Percentiles rank a stretch among this genome's conserved stretches.
phyloP scores from a whole-genome alignment of 139 green algal species.

The Zygnema cylindricum region DNA sequence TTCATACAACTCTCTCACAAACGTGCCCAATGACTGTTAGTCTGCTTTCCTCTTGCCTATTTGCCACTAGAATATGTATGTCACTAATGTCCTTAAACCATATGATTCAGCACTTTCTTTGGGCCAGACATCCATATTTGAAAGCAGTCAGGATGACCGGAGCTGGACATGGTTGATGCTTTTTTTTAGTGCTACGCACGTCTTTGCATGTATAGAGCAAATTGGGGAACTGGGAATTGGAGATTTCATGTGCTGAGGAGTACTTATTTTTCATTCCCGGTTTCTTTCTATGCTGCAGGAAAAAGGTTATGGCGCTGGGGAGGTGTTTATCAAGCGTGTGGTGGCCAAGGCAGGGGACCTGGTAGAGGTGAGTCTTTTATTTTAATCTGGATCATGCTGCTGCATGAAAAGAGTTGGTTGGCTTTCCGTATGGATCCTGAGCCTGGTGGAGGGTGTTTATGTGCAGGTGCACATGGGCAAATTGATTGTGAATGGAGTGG shows the following conservation, averaged over 20 bases:
- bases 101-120: no score
- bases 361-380: slow-evolving; percentile 77
- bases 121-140: no score
- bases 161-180: no score
- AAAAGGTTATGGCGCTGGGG: slow-evolving; percentile 53
- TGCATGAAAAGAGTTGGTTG: not conserved
- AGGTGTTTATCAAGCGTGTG: slow-evolving; percentile 97
- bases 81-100: no score
- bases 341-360: slow-evolving; percentile 87
- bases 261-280: not conserved
- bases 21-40: no score
- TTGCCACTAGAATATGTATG: no score
- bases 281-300: slow-evolving; percentile 60
- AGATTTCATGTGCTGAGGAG: not conserved
- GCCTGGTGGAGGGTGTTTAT: not conserved
- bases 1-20: no score
- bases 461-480: slow-evolving; percentile 81
- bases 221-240: no score
- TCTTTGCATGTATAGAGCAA: no score
- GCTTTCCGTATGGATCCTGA: not conserved
- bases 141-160: no score
- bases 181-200: no score
- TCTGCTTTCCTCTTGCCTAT: no score
- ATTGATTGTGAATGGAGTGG: slow-evolving; percentile 84
- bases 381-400: not conserved